Conservation (phyloP, 805 yeast genomes). For the Cyberlindnera japonica region DNA sequence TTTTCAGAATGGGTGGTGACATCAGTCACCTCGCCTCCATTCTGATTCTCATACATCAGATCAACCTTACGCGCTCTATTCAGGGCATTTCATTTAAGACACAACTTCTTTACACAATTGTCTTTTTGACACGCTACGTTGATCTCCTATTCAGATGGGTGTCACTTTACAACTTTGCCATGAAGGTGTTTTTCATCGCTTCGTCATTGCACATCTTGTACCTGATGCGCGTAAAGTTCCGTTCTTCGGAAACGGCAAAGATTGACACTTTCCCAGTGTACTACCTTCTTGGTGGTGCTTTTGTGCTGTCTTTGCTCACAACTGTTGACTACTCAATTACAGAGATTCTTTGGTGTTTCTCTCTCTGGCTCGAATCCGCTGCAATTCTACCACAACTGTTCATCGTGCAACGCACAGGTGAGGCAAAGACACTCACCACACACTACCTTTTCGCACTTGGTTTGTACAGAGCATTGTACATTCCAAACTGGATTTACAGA, state of each 20-base stretch:
- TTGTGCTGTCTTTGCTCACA: constrained; percentile 56
- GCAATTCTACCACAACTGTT: constrained; percentile 92
- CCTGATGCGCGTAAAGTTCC: constrained; percentile 60
- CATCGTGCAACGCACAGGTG: constrained; percentile 84
- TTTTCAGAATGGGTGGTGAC: constrained; percentile 59
- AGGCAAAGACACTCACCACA: constrained; percentile 80
- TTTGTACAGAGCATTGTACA: constrained; percentile 79
- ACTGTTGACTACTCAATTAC: constrained; percentile 57
- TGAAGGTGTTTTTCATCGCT: constrained; percentile 79
- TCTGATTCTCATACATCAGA: constrained; percentile 68
- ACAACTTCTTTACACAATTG: constrained; percentile 72
- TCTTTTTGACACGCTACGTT: constrained; percentile 68
- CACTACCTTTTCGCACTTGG: constrained; percentile 96
- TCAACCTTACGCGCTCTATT: constrained; percentile 58
- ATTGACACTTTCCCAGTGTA: constrained; percentile 73
- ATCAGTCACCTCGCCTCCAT: constrained; percentile 79
- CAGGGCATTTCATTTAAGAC: constrained; percentile 89
- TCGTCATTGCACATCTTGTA: constrained; percentile 74
- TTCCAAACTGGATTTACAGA: constrained; percentile 95
- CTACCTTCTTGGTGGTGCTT: constrained; percentile 64
- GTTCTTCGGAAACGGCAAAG: constrained; percentile 47
- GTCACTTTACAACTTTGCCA: constrained; percentile 69
- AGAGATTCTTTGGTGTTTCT: constrained; percentile 82
- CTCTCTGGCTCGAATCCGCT: constrained; percentile 88
- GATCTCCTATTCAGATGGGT: constrained; percentile 42